Evolutionary conservation across 1,284 basidiomycete species (phyloP).

Genomic region (Boletus sp.): DNA sequence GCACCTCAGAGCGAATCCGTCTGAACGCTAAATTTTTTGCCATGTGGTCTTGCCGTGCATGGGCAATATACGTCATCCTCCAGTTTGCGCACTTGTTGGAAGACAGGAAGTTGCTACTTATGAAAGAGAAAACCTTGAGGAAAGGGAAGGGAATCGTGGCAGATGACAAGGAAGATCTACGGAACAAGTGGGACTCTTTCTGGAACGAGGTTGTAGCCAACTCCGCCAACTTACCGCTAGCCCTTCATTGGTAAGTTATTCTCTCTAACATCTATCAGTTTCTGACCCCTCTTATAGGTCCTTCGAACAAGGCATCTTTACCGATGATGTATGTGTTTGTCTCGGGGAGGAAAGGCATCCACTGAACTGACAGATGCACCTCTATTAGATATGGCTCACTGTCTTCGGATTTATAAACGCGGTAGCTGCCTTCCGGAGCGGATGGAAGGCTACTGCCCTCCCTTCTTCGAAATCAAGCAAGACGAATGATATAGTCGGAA

Average conservation of each 20-base stretch:
- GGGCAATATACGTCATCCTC: slow-evolving; percentile 70
- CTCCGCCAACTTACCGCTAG: slow-evolving; percentile 72
- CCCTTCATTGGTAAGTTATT: slow-evolving; percentile 73
- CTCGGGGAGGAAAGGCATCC: neutral
- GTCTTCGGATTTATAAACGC: slow-evolving; percentile 62
- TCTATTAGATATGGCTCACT: slow-evolving; percentile 54
- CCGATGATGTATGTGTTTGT: slow-evolving; percentile 49
- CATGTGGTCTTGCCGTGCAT: slow-evolving; percentile 72
- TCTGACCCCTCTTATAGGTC: slow-evolving; percentile 47
- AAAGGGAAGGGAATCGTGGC: slow-evolving; percentile 51
- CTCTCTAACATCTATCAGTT: neutral
- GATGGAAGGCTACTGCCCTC: slow-evolving; percentile 71
- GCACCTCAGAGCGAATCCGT: slow-evolving; percentile 38
- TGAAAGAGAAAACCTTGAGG: slow-evolving; percentile 50
- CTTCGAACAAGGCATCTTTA: slow-evolving; percentile 58
- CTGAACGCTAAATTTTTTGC: slow-evolving; percentile 48
- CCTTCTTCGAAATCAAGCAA: slow-evolving; percentile 22
- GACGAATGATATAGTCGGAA: neutral
- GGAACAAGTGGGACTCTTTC: slow-evolving; percentile 62
- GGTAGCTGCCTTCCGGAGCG: slow-evolving; percentile 62
- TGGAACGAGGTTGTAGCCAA: slow-evolving; percentile 75
- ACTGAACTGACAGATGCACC: slow-evolving; percentile 4
- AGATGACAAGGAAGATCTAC: slow-evolving; percentile 55
- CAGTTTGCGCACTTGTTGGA: slow-evolving; percentile 70
- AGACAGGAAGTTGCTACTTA: slow-evolving; percentile 55